Conservation (phyloP, 257 asterid species). For the Solanum sejunctum region DNA sequence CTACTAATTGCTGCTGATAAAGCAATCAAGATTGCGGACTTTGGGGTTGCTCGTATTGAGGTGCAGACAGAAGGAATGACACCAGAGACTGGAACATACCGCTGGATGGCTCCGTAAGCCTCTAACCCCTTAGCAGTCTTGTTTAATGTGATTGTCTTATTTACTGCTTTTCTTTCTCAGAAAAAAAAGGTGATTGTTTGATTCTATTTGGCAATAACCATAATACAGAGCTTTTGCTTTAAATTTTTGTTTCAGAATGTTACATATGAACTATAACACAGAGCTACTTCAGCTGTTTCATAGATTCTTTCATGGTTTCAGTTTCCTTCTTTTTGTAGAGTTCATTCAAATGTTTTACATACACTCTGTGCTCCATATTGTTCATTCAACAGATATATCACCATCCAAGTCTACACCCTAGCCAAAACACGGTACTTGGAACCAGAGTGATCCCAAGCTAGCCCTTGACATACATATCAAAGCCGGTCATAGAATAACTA, state of each 20-base stretch:
- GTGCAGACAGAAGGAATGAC: constrained; percentile 99
- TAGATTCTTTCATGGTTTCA: background rate
- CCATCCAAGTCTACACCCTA: too few relatives aligned
- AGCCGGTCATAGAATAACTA: too few relatives aligned
- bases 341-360: background rate
- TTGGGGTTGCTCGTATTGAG: constrained; percentile 97
- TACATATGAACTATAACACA: background rate
- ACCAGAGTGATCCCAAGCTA: too few relatives aligned
- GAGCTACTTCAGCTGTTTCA: background rate
- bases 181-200: background rate
- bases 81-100: constrained; percentile 97
- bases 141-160: background rate
- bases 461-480: too few relatives aligned
- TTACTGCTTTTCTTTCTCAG: background rate
- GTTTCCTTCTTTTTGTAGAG: background rate
- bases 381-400: too few relatives aligned
- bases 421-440: too few relatives aligned
- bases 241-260: background rate
- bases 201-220: background rate
- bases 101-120: constrained; percentile 99
- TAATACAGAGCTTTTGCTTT: background rate
- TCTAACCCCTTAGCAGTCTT: background rate
- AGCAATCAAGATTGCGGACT: constrained; percentile 92
- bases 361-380: too few relatives aligned
- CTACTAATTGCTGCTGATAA: constrained; percentile 86